Percentiles rank a stretch among this genome's conserved stretches.
These are phyloP conservation scores for Ceratocystis diversiconidia DNA, from an alignment of 2,329 filamentous ascomycete species.

Conservation along the genomic window DNA sequence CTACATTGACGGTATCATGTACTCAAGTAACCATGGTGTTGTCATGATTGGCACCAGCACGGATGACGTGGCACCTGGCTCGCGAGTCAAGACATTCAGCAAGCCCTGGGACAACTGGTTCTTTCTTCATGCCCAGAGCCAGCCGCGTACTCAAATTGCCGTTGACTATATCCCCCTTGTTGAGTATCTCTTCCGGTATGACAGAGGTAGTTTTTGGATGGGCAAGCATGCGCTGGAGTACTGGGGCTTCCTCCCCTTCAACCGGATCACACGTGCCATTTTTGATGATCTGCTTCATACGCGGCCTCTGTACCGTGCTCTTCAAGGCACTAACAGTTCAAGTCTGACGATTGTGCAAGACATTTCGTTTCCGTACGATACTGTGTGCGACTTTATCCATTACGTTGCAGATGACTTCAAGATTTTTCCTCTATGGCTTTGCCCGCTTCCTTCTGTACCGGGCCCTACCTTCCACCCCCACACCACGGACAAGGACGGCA, in stretches of 20 bases:
- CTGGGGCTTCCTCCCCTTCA: slow-evolving; percentile 47
- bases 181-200: slow-evolving; percentile 59
- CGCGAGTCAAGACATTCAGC: slow-evolving; percentile 36
- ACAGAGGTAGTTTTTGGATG: slow-evolving; percentile 56
- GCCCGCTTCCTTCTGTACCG: slow-evolving; percentile 34
- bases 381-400: slow-evolving; percentile 31
- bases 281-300: slow-evolving; percentile 50
- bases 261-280: slow-evolving; percentile 44
- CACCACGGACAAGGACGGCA: slow-evolving; percentile 23
- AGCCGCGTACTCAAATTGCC: slow-evolving; percentile 22
- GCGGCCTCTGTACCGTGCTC: slow-evolving; percentile 48
- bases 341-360: slow-evolving; percentile 53
- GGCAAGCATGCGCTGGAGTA: slow-evolving; percentile 49
- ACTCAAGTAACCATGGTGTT: slow-evolving; percentile 38
- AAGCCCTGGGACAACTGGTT: slow-evolving; percentile 55
- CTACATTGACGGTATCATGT: slow-evolving; percentile 58
- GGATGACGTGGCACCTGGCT: slow-evolving; percentile 29
- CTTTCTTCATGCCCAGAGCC: slow-evolving; percentile 49
- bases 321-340: slow-evolving; percentile 46
- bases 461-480: slow-evolving; percentile 22
- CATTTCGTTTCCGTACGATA: slow-evolving; percentile 37
- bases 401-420: slow-evolving; percentile 34
- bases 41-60: slow-evolving; percentile 47
- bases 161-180: slow-evolving; percentile 44
- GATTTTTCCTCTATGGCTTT: slow-evolving; percentile 44